Conservation (phyloP, 2,329 filamentous ascomycete genomes). For the Helotiales sp. region DNA sequence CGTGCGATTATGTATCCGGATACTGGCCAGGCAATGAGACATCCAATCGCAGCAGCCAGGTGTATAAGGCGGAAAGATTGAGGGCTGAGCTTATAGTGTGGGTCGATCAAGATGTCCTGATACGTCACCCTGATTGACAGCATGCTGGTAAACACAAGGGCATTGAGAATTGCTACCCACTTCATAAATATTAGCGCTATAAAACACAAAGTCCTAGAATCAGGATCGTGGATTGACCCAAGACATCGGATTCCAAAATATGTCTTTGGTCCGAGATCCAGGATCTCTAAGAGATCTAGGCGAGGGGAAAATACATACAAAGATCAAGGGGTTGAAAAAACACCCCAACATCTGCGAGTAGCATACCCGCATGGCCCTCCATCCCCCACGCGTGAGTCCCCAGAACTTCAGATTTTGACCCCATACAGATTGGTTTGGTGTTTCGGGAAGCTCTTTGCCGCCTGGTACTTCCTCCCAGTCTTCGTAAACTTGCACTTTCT, state of each 20-base stretch:
- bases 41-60: slow-evolving; percentile 11
- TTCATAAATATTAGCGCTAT: no score
- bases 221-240: no score
- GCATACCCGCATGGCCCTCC: slow-evolving; percentile 22
- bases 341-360: slow-evolving; percentile 21
- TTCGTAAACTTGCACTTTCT: slow-evolving; percentile 25
- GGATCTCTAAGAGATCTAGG: no score
- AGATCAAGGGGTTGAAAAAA: slow-evolving; percentile 60
- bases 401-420: not conserved
- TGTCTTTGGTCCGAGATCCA: no score
- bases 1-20: slow-evolving; percentile 11
- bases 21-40: slow-evolving; percentile 19
- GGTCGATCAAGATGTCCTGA: not conserved
- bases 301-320: no score
- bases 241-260: no score
- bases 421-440: not conserved
- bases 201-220: no score
- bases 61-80: slow-evolving; percentile 7
- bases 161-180: slow-evolving; percentile 15
- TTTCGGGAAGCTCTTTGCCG: slow-evolving; percentile 20
- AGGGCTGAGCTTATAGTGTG: slow-evolving; percentile 15
- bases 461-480: slow-evolving; percentile 23
- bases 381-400: slow-evolving; percentile 17
- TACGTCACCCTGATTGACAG: slow-evolving; percentile 17
- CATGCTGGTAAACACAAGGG: slow-evolving; percentile 21